Conservation (phyloP, 805 yeast species). For the Wickerhamomyces bisporus region DNA sequence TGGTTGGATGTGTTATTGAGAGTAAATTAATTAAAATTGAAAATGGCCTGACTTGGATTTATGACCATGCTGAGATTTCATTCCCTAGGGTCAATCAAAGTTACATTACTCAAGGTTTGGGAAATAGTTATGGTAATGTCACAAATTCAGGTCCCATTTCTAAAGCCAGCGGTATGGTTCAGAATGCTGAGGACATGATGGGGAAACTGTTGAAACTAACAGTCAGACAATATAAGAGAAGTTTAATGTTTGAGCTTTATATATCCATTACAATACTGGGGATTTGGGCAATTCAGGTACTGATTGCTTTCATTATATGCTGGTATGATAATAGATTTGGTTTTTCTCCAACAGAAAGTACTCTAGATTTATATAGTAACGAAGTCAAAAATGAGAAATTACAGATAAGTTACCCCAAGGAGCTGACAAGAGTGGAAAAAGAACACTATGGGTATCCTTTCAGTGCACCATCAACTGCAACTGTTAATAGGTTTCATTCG, state of each 20-base stretch:
- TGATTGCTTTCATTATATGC: conserved; percentile 29
- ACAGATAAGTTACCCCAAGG: conserved; percentile 16
- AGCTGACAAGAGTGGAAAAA: conserved; percentile 13
- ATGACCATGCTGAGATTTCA: conserved; percentile 51
- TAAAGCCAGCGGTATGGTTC: conserved; percentile 10
- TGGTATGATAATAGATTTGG: conserved; percentile 1
- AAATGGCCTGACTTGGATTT: conserved; percentile 74
- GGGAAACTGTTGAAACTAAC: conserved; percentile 21
- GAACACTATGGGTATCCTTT: conserved; percentile 18
- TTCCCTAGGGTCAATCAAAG: conserved; percentile 47
- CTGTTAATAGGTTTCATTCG: background rate
- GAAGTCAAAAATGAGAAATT: conserved; percentile 1
- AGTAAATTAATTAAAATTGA: conserved; percentile 63
- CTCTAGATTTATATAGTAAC: background rate
- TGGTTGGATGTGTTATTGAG: conserved; percentile 77
- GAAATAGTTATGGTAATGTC: conserved; percentile 2
- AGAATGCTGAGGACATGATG: conserved; percentile 23
- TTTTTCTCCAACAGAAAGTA: background rate
- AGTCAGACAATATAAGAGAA: conserved; percentile 29
- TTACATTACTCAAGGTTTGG: conserved; percentile 22
- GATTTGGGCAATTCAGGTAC: conserved; percentile 44
- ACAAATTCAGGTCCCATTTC: conserved; percentile 1
- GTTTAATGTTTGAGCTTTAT: conserved; percentile 40
- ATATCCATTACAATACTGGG: conserved; percentile 40
- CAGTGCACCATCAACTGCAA: background rate